Evolutionary conservation across 1,284 basidiomycete genomes (phyloP).

Genomic region (Ustilago esculenta): DNA sequence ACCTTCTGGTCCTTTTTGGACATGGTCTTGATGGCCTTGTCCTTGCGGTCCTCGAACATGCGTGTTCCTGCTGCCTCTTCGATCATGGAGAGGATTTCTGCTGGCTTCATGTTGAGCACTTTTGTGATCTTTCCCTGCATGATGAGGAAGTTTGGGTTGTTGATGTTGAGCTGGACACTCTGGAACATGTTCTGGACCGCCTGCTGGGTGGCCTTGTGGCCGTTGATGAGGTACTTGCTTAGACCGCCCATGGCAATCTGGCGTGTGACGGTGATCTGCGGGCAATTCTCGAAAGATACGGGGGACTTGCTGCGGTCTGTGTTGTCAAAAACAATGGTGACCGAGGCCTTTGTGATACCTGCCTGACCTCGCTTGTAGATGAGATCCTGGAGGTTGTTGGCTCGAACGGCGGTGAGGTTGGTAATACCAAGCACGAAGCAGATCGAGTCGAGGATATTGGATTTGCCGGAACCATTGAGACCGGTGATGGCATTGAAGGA

Average conservation of each 20-base stretch:
- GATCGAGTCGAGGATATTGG: slow-evolving; percentile 71
- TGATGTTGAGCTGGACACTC: slow-evolving; percentile 98
- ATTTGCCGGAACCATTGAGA: slow-evolving; percentile 76
- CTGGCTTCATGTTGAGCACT: slow-evolving; percentile 97
- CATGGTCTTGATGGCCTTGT: slow-evolving; percentile 97
- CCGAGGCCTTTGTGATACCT: slow-evolving; percentile 94
- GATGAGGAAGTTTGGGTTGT: slow-evolving; percentile 99
- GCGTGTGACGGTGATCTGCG: slow-evolving; percentile 94
- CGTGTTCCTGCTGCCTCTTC: slow-evolving; percentile 98
- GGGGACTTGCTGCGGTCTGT: slow-evolving; percentile 89
- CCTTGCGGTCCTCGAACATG: slow-evolving; percentile 99
- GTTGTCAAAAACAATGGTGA: slow-evolving; percentile 99
- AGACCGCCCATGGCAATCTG: slow-evolving; percentile 95
- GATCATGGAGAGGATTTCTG: slow-evolving; percentile 97
- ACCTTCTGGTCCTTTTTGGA: slow-evolving; percentile 97
- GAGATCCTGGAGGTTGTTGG: slow-evolving; percentile 93
- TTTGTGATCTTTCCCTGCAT: slow-evolving; percentile 86
- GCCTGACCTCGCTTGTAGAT: slow-evolving; percentile 98
- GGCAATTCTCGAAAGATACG: slow-evolving; percentile 81
- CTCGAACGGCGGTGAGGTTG: slow-evolving; percentile 74
- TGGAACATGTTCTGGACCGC: slow-evolving; percentile 93
- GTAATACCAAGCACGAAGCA: slow-evolving; percentile 67
- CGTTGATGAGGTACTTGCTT: slow-evolving; percentile 97
- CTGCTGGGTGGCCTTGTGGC: slow-evolving; percentile 91
- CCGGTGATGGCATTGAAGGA: slow-evolving; percentile 98